Conservation (phyloP, 2,329 filamentous ascomycete species). For the Ophiocordyceps camponoti-leonardi region DNA sequence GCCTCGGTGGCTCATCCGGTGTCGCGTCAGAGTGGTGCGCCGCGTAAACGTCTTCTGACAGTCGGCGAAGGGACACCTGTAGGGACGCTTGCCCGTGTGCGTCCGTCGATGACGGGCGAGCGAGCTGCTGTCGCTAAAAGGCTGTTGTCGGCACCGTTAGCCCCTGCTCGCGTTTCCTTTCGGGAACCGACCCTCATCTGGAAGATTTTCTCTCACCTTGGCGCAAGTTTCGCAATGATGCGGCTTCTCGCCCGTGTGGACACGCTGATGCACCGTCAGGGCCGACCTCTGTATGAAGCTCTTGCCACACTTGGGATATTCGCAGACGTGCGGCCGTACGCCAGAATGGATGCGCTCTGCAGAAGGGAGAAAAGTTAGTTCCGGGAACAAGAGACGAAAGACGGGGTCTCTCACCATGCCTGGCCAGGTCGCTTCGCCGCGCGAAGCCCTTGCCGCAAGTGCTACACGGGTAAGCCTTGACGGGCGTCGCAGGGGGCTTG, state of each 20-base stretch:
- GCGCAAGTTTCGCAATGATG: conserved; percentile 95
- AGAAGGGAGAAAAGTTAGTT: neutral
- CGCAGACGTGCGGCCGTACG: conserved; percentile 79
- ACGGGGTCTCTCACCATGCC: conserved; percentile 51
- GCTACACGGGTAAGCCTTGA: conserved; percentile 71
- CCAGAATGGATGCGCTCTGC: conserved; percentile 94
- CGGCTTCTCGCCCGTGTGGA: conserved; percentile 95
- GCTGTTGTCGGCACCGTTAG: conserved; percentile 32
- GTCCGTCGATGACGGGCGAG: conserved; percentile 86
- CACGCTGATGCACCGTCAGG: conserved; percentile 83
- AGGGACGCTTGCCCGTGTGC: conserved; percentile 87
- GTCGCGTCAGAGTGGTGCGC: conserved; percentile 82
- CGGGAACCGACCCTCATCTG: neutral
- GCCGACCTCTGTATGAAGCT: conserved; percentile 95
- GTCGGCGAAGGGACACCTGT: conserved; percentile 93
- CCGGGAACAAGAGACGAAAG: too few relatives aligned
- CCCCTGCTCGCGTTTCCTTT: too few relatives aligned
- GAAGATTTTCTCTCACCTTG: conserved; percentile 53
- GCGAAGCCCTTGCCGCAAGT: conserved; percentile 88
- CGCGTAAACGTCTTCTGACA: conserved; percentile 98
- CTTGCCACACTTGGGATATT: conserved; percentile 76
- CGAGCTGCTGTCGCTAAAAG: conserved; percentile 92
- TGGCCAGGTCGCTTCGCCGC: conserved; percentile 77
- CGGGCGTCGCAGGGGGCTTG: conserved; percentile 14
- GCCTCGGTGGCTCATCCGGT: conserved; percentile 90